Conservation (phyloP, 257 asterid species). For the Nicotiana obtusifolia region DNA sequence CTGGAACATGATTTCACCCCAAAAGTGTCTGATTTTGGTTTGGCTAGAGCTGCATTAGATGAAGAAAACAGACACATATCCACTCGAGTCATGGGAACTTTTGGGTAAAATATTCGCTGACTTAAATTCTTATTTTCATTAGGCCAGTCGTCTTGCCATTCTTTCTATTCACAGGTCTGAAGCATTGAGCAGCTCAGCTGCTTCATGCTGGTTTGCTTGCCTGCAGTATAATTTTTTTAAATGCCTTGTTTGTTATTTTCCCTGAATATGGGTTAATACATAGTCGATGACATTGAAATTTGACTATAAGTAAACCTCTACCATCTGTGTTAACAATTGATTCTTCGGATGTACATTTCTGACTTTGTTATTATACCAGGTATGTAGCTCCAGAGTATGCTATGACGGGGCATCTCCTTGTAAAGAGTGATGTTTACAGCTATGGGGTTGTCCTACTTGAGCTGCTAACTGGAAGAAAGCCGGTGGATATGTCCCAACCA, state of each 20-base stretch:
- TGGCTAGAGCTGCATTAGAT: conserved; percentile 80
- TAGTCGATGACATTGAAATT: not conserved
- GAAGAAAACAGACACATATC: conserved; percentile 78
- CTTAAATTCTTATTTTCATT: not conserved
- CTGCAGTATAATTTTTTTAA: not conserved
- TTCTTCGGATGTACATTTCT: not conserved
- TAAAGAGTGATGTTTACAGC: conserved; percentile 91
- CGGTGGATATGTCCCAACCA: conserved; percentile 90
- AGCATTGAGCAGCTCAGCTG: not conserved
- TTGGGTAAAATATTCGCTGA: conserved; percentile 50
- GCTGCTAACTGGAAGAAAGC: conserved; percentile 81
- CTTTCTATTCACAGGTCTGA: not conserved
- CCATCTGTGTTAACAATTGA: not conserved
- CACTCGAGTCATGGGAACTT: conserved; percentile 97
- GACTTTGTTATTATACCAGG: conserved; percentile 30
- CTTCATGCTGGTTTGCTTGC: not conserved
- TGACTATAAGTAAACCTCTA: not conserved
- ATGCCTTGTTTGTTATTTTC: not conserved
- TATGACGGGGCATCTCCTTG: conserved; percentile 94
- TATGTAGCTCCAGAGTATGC: conserved; percentile 97
- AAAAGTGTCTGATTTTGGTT: conserved; percentile 90
- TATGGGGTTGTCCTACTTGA: conserved; percentile 98
- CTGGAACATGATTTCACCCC: conserved; percentile 78
- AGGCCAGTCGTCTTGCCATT: not conserved
- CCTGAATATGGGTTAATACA: not conserved